phyloP scores from a whole-genome alignment of 2,329 filamentous ascomycete genomes.

The Colletotrichum tropicicola region DNA sequence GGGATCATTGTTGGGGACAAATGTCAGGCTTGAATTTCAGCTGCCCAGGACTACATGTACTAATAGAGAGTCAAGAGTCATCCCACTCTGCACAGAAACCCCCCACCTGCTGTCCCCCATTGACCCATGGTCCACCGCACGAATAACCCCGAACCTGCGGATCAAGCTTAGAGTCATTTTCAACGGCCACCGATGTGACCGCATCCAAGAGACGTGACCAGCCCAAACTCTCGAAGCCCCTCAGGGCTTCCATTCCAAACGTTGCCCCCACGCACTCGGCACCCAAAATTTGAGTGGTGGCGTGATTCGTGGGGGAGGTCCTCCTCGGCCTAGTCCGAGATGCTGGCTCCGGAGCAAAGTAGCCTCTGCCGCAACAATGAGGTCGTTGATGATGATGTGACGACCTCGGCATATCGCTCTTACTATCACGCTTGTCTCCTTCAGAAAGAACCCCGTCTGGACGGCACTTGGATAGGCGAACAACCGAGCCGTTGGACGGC shows the following conservation, averaged over 20 bases:
- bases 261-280: constrained; percentile 33
- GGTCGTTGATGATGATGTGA: constrained; percentile 15
- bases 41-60: constrained; percentile 36
- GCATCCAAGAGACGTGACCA: constrained; percentile 58
- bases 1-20: constrained; percentile 32
- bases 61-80: constrained; percentile 41
- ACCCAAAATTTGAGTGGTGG: constrained; percentile 37
- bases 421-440: constrained; percentile 68
- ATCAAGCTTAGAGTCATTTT: constrained; percentile 47
- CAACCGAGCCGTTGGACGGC: neutral
- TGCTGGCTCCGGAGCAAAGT: constrained; percentile 67
- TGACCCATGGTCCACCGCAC: constrained; percentile 35
- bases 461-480: constrained; percentile 34
- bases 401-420: constrained; percentile 47
- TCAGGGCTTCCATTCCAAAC: constrained; percentile 28
- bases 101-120: constrained; percentile 43
- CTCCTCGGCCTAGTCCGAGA: constrained; percentile 65
- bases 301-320: constrained; percentile 40
- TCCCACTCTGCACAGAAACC: constrained; percentile 41
- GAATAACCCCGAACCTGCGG: constrained; percentile 34
- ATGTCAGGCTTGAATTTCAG: constrained; percentile 46
- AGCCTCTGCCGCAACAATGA: constrained; percentile 46
- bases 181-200: constrained; percentile 38
- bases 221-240: constrained; percentile 46
- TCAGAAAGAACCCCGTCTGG: constrained; percentile 59